A percentile compares a stretch with the other conserved stretches of the same genome.
Conservation (phyloP, 148 eudicot genomes). For the Persicaria tinctoria region DNA sequence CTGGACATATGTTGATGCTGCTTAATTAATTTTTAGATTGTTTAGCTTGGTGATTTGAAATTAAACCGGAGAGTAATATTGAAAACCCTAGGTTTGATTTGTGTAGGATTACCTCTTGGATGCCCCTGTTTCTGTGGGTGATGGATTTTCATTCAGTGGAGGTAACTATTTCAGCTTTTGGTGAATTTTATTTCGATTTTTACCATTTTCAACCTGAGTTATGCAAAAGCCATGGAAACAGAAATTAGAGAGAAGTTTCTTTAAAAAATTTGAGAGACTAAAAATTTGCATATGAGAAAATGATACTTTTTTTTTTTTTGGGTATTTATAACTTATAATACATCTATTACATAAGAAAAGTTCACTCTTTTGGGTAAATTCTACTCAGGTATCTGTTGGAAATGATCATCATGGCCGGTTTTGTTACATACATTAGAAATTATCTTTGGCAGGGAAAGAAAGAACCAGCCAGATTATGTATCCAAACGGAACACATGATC, state of each 20-base stretch:
- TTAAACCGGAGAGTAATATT: background rate
- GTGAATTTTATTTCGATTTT: background rate
- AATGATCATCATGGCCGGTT: background rate
- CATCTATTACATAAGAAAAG: background rate
- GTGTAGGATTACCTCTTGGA: slow-evolving; percentile 73
- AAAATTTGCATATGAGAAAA: background rate
- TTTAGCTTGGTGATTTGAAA: background rate
- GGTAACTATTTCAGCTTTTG: slow-evolving; percentile 31
- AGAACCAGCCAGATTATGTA: slow-evolving; percentile 11
- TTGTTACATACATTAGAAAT: background rate
- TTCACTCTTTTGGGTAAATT: too few species aligned
- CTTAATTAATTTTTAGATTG: background rate
- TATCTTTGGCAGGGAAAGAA: slow-evolving; percentile 14
- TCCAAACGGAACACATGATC: slow-evolving; percentile 15
- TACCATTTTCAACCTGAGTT: background rate
- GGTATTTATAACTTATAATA: background rate
- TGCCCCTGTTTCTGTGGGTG: slow-evolving; percentile 85
- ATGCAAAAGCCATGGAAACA: background rate
- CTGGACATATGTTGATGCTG: background rate
- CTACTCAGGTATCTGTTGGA: background rate
- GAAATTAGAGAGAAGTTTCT: background rate
- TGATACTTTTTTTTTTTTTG: background rate
- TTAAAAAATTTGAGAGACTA: background rate
- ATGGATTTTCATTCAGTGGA: slow-evolving; percentile 98
- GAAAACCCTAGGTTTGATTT: background rate